Evolutionary conservation across 2,329 filamentous ascomycete species (phyloP), one percentile per base, ranked within the genome.

Genomic region (Claviceps spartinae): DNA sequence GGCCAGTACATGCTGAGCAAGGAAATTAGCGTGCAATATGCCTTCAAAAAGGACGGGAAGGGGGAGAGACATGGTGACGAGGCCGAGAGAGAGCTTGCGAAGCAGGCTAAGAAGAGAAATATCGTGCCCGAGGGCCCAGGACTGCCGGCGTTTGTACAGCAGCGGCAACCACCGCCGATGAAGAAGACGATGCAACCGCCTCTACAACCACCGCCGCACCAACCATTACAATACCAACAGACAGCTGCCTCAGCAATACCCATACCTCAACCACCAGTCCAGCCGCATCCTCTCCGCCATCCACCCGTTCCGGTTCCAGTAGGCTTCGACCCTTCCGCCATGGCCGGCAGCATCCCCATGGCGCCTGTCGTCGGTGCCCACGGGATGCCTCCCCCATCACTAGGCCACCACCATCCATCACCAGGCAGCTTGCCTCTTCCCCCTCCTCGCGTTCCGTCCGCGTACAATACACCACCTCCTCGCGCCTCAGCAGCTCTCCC

Each of bases 11-110:
- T 98, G 55, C 90, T 95, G 76, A 95, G 93, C 75, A 95, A 95
- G 72, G 87, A 95, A 68, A 85, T 97, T 60, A 87, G 86, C 2
- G 93, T 98, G 45, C 91, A 97, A 69, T 98, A 97, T 68, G 93
- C 93, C 41, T 97, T 95, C 78, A 98, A 98, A 77, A 97, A 97
- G 71, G 93, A 98, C 63, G 93, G 93, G 59, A 95, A 95, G 72
- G 91, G 91, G 60, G 91, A 97, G 71, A 78, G 93, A 54, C 93
- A 98, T 65, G 93, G 93, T 61, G 93, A 98, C 66, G 80, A 89
- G 60, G 93, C 93, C 34, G 93, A 98, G 71, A 78, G 93, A 63
- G 86, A 88, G 73, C 79, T 98, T 47, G 93, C 93, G 34, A 83
- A 86, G 30, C 87, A 96, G 69, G 93, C 90, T 53, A 91, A 91